Conservation (phyloP, 176 grass and related monocot genomes). For the Carex littledalei region DNA sequence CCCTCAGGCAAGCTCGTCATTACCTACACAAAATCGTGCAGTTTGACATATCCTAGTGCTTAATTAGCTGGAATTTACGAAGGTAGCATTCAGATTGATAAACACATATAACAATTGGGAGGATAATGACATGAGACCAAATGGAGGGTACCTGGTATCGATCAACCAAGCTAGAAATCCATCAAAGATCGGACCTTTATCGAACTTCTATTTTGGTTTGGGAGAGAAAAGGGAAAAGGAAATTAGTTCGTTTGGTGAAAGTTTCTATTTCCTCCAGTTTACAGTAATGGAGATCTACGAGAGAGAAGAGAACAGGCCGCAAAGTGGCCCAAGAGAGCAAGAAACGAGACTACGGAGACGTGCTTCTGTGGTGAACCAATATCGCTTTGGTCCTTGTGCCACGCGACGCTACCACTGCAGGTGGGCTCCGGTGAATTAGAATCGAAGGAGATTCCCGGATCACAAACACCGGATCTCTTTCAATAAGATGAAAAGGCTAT, state of each 20-base stretch:
- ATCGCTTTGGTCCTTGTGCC: too few relatives aligned
- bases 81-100: neutral
- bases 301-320: neutral
- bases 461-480: neutral
- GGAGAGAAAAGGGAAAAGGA: neutral
- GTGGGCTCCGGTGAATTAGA: neutral
- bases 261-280: neutral
- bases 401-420: neutral
- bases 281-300: neutral
- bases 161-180: neutral
- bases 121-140: neutral
- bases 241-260: neutral
- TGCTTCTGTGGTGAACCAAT: neutral
- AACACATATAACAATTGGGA: neutral
- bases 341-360: neutral
- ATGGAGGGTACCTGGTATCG: constrained; percentile 12
- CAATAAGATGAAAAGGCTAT: neutral
- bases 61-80: constrained; percentile 3
- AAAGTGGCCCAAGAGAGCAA: neutral
- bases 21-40: constrained; percentile 36
- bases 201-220: neutral
- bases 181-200: neutral
- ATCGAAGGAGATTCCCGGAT: neutral
- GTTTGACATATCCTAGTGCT: neutral
- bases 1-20: constrained; percentile 81